A percentile compares a stretch with the other conserved stretches of the same genome.
These are phyloP conservation scores for Trichosporon inkin DNA, from an alignment of 1,284 basidiomycete species.

Conservation along the genomic window DNA sequence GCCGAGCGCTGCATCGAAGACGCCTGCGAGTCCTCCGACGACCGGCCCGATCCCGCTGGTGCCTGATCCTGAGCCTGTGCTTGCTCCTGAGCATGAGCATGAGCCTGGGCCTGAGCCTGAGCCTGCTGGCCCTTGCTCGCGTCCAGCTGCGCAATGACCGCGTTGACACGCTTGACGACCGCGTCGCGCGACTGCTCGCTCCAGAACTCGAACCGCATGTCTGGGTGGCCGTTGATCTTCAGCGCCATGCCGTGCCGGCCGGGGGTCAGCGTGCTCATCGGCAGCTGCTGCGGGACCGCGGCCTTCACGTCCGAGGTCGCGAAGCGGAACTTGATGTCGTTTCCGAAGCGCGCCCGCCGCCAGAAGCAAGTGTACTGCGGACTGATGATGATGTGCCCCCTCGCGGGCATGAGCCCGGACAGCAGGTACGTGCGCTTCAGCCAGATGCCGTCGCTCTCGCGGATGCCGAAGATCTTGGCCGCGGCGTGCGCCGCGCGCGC, in stretches of 20 bases:
- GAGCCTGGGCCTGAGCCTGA: not conserved
- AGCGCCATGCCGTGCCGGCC: constrained; percentile 56
- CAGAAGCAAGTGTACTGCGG: constrained; percentile 49
- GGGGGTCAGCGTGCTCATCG: constrained; percentile 36
- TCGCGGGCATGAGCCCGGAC: constrained; percentile 35
- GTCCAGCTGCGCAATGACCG: constrained; percentile 19
- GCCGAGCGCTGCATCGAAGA: not conserved
- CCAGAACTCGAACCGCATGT: constrained; percentile 58
- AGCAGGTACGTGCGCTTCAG: constrained; percentile 49
- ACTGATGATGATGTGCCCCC: constrained; percentile 48
- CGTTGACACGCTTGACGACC: constrained; percentile 36
- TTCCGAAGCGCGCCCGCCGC: constrained; percentile 39
- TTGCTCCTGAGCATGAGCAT: not conserved
- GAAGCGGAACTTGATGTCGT: constrained; percentile 56
- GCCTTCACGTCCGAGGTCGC: constrained; percentile 53
- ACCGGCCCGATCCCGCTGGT: not conserved
- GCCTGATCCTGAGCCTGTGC: not conserved
- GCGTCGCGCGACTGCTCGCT: constrained; percentile 54
- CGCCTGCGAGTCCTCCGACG: not conserved
- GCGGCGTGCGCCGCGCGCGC: constrained; percentile 38
- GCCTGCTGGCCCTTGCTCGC: not conserved
- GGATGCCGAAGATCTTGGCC: constrained; percentile 45
- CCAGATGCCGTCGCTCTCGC: constrained; percentile 47
- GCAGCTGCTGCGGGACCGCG: constrained; percentile 43
- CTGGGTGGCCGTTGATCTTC: constrained; percentile 55